These are phyloP conservation scores for Carex cristatella DNA, from an alignment of 176 grass and related monocot species.

Conservation along the genomic window DNA sequence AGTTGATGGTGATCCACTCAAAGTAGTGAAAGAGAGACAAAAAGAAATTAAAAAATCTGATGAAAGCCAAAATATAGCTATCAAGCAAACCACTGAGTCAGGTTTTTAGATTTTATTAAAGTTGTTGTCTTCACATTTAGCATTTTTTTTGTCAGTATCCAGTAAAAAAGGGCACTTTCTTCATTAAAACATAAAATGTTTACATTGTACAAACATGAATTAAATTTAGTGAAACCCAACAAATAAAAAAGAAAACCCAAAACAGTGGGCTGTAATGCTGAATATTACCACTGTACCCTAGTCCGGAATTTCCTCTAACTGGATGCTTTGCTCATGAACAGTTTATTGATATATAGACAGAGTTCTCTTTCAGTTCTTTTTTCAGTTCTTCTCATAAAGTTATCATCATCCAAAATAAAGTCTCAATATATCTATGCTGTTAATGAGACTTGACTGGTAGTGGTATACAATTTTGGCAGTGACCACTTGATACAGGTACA, in stretches of 20 bases:
- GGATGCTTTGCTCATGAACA: not conserved
- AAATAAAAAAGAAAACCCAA: not conserved
- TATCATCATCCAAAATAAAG: not conserved
- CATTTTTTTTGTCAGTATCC: not conserved
- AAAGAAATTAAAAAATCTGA: not conserved
- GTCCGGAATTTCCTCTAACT: not conserved
- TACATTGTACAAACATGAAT: not conserved
- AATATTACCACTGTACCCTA: not conserved
- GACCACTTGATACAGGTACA: not conserved
- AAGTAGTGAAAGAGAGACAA: not conserved
- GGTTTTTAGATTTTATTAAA: slow-evolving; percentile 8
- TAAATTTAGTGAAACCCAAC: not conserved
- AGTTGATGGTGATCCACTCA: not conserved
- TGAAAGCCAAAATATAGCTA: not conserved
- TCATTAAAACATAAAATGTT: not conserved
- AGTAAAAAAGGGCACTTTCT: not conserved
- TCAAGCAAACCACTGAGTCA: not conserved
- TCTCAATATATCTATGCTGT: not conserved
- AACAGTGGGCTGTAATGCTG: not conserved
- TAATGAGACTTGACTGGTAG: not conserved
- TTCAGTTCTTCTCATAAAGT: no score
- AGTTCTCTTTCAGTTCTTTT: no score
- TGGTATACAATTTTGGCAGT: not conserved
- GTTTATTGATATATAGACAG: no score
- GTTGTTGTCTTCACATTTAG: not conserved